phyloP scores from a whole-genome alignment of 2,329 filamentous ascomycete genomes.

The Coleophoma crateriformis region DNA sequence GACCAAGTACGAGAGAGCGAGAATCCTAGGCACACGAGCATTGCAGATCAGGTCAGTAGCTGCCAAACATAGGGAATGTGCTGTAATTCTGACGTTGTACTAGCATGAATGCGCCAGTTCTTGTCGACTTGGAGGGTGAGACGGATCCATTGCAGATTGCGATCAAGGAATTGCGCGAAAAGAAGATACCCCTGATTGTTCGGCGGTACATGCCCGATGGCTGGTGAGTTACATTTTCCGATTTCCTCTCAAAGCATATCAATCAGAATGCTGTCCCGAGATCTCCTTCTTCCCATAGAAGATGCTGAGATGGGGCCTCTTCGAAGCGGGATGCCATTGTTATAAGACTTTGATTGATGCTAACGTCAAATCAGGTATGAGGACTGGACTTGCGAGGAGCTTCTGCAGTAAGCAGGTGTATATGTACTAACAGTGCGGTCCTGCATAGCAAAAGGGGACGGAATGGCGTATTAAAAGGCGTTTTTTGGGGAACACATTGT shows the following conservation, averaged over 20 bases:
- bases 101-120: constrained; percentile 95
- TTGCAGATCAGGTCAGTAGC: constrained; percentile 81
- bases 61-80: neutral
- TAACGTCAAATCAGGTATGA: constrained; percentile 59
- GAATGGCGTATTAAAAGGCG: constrained; percentile 24
- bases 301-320: too few species aligned
- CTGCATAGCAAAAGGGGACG: constrained; percentile 18
- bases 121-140: constrained; percentile 95
- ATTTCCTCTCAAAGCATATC: neutral
- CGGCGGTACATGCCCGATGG: constrained; percentile 94
- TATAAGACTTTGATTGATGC: constrained; percentile 1
- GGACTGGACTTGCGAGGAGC: constrained; percentile 98
- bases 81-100: neutral
- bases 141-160: constrained; percentile 97
- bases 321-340: neutral
- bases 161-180: constrained; percentile 93
- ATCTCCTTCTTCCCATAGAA: neutral
- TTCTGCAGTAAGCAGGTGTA: constrained; percentile 43
- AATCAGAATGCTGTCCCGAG: neutral
- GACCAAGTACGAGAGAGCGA: constrained; percentile 97
- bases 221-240: constrained; percentile 57
- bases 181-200: constrained; percentile 96
- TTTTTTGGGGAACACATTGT: constrained; percentile 6
- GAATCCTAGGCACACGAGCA: constrained; percentile 87
- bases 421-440: constrained; percentile 3